Evolutionary conservation across 208 protist genomes (phyloP), one percentile per base, ranked within the genome.

Genomic region (Trypanosoma avium): DNA sequence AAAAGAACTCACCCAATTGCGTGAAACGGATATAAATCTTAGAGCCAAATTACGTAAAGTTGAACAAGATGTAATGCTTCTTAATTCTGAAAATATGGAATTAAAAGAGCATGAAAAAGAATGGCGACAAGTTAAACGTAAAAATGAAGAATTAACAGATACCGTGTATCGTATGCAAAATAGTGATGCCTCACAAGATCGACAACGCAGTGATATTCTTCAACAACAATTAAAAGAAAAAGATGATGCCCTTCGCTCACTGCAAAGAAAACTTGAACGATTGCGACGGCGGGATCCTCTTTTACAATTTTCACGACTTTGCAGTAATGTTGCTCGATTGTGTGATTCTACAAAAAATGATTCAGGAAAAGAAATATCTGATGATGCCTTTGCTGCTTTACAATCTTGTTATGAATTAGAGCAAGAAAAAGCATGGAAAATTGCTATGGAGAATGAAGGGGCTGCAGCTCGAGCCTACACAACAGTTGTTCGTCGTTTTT

Each of bases 1-100:
- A 33, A 68, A 47, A 27, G 75, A 86, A n/a, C 47, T 77, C 26
- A 21, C 7, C 21, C 60, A 79, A 29, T 30, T 89, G 32, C 54
- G 22, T 9, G 61, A 75, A 7, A 78, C 64, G 0, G 83, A 90
- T 43, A 61, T 53, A 9, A 87, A 38, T 66, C 71, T 96, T 33
- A 87, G 88, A 4, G 27, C 47, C 7, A 83, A 81, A 60, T 72
- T 96, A 42, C 26, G 73, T 13, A 84, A 84, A 56, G 78, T 77
- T 4, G 85, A 96, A 54, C 86, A 92, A 40, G 81, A 96, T 27
- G 79, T 93, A 5, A 71, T 94, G 67, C 80, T 93, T 38, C 81
- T 96, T 55, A 96, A 82, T 22, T 91, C 83, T 1, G 87, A 96
- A 63, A 92, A 89, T 73, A 89, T 96, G 79, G 77, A 91, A 49